A percentile compares a stretch with the other conserved stretches of the same genome.
Evolutionary conservation across 495 filamentous ascomycete species (phyloP).

Genomic region (Glutinoglossum americanum): DNA sequence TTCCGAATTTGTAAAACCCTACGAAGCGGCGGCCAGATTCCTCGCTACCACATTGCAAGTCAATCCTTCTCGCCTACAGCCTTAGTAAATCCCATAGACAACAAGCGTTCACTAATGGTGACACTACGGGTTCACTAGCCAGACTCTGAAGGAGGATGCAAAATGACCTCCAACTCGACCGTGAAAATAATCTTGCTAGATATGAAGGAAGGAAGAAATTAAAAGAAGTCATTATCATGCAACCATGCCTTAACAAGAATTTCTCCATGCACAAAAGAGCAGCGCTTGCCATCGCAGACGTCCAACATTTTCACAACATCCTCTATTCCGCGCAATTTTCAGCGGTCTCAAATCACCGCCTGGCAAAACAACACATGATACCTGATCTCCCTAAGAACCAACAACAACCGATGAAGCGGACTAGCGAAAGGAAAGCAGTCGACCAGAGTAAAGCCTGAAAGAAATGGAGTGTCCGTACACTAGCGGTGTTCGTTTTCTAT

Average conservation of each 20-base stretch:
- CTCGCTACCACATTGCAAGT: too few relatives aligned
- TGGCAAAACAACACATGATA: slow-evolving; percentile 6
- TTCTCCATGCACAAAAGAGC: not conserved
- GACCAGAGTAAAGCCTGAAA: slow-evolving; percentile 86
- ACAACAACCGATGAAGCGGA: slow-evolving; percentile 39
- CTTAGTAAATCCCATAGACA: too few relatives aligned
- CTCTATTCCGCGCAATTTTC: too few relatives aligned
- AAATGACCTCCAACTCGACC: not conserved
- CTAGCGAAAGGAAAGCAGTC: slow-evolving; percentile 58
- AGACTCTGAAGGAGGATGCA: too few relatives aligned
- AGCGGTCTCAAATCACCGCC: slow-evolving; percentile 1
- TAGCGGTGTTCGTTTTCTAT: slow-evolving; percentile 23
- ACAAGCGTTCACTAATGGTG: too few relatives aligned
- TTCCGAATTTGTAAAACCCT: too few relatives aligned
- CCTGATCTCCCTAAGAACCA: slow-evolving; percentile 12
- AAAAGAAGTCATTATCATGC: not conserved
- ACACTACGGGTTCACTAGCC: too few relatives aligned
- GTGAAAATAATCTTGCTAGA: not conserved
- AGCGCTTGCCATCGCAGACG: too few relatives aligned
- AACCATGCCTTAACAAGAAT: not conserved
- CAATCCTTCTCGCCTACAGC: too few relatives aligned
- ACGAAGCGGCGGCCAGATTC: too few relatives aligned
- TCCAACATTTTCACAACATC: too few relatives aligned
- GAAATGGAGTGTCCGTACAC: slow-evolving; percentile 59
- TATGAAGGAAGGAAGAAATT: not conserved